Base-by-base conservation (phyloP, 441 rosid genomes). In the Lepidium campestre region DNA sequence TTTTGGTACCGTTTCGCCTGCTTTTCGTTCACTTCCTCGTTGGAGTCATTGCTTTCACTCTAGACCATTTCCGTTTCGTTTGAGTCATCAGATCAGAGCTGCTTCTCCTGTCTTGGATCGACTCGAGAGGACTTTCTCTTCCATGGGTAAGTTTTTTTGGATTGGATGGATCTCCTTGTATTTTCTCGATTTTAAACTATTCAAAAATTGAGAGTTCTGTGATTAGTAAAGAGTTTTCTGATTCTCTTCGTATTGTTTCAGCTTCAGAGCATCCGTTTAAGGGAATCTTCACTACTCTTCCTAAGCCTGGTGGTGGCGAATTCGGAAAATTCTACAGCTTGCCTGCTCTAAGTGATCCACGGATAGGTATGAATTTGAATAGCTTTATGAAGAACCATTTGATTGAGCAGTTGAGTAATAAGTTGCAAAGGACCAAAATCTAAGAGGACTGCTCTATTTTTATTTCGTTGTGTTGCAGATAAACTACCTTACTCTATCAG, bases 261-360 rank as follows among this genome's bases (percentile, higher is more conserved):
- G 99, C 98, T 68, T 53, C 96, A 2, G 98, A 88, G 41, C 89
- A 92, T 85, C 90, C 98, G 31, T 95, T 81, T 73, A 86, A 90
- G 81, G 83, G 73, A 23, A 90, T 88, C 57, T 85, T 95, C 79
- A 90, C 98, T 52, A 72, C 80, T 70, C 91, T 95, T 56, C 95
- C 97, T 17, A 92, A 92, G 86, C 95, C 98, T 47, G 95, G 89
- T 11, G 99, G 99, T 41, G 99, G 97, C 47, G 95, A 95, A 62
- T 95, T 86, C 37, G 99, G 99, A 65, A 95, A 95, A 68, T 95
- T 90, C 73, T 95, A 95, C 59, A 87, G 99, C 71, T 82, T 95
- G 59, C 89, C 98, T 55, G 96, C 97, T 39, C 78, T 95, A 12
- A 95, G 90, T 78, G 98, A 91, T 81, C 98, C 99, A 14, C 81